Evolutionary conservation across 1,284 basidiomycete species (phyloP).

Genomic region (Ceratobasidium sp.): DNA sequence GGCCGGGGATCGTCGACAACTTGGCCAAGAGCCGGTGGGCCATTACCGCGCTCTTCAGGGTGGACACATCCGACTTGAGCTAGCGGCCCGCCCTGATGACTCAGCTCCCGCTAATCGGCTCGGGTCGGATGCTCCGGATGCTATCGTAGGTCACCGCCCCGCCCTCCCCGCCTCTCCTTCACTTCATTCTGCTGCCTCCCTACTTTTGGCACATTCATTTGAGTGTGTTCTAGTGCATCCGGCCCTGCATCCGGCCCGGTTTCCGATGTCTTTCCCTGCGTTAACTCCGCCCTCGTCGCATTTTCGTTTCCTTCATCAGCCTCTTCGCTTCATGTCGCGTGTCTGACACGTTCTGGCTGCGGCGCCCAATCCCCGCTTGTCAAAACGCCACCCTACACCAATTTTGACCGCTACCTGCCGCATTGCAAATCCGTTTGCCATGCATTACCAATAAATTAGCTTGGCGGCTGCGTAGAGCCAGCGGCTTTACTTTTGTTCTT

Average conservation of each 20-base stretch:
- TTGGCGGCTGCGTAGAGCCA: too few relatives aligned
- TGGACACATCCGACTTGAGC: neutral
- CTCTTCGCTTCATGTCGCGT: neutral
- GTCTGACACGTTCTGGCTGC: too few relatives aligned
- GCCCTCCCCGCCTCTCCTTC: neutral
- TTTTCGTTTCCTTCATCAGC: neutral
- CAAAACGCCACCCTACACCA: too few relatives aligned
- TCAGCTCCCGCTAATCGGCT: neutral
- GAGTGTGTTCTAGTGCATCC: too few relatives aligned
- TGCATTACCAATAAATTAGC: too few relatives aligned
- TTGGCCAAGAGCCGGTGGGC: conserved; percentile 24
- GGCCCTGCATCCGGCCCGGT: neutral
- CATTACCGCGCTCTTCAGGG: conserved; percentile 14
- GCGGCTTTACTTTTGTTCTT: too few relatives aligned
- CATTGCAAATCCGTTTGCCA: neutral
- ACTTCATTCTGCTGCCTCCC: too few relatives aligned
- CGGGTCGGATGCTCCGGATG: neutral
- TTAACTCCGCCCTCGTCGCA: neutral
- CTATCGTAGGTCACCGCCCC: neutral
- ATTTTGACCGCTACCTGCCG: neutral
- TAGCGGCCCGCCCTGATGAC: neutral
- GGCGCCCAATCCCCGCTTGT: too few relatives aligned
- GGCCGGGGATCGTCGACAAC: conserved; percentile 16
- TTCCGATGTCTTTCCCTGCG: neutral
- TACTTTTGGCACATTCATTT: too few relatives aligned